Percentiles rank a stretch among this genome's conserved stretches.
Evolutionary conservation across 495 filamentous ascomycete species (phyloP).

Genomic region (Pseudoneurospora amorphoporcata): DNA sequence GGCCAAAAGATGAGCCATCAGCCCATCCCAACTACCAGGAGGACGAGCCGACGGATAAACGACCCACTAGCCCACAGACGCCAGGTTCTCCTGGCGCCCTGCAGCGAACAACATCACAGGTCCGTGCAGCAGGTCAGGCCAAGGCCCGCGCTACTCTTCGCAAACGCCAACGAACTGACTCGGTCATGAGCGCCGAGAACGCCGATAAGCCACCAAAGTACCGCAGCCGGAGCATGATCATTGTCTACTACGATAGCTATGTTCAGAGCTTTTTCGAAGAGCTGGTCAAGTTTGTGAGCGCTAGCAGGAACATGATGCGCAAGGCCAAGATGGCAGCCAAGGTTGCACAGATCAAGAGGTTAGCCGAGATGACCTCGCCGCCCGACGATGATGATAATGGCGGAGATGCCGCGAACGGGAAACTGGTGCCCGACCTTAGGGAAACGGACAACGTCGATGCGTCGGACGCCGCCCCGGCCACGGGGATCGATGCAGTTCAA

Average conservation of each 20-base stretch:
- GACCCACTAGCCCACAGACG: constrained; percentile 11
- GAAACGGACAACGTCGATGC: neutral
- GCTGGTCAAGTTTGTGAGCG: constrained; percentile 67
- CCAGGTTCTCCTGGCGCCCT: constrained; percentile 35
- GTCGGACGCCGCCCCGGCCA: neutral
- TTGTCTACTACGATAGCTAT: constrained; percentile 82
- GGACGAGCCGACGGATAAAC: constrained; percentile 4
- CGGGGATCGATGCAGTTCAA: neutral
- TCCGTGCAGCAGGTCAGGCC: constrained; percentile 34
- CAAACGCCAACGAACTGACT: constrained; percentile 50
- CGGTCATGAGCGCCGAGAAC: constrained; percentile 42
- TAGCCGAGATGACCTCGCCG: constrained; percentile 42
- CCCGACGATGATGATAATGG: constrained; percentile 21
- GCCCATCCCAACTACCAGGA: constrained; percentile 19
- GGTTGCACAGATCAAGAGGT: constrained; percentile 43
- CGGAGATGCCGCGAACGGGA: constrained; percentile 1
- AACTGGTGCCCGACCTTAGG: constrained; percentile 4
- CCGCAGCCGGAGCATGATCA: constrained; percentile 66
- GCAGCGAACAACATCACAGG: constrained; percentile 31
- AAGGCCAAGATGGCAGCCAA: constrained; percentile 65
- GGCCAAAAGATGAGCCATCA: constrained; percentile 38
- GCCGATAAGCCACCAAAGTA: constrained; percentile 38
- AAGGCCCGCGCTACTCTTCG: constrained; percentile 33
- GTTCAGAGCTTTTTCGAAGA: constrained; percentile 72
- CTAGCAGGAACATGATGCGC: constrained; percentile 71